These are phyloP conservation scores for Lipomyces starkeyi DNA, from an alignment of 805 yeast species.

Conservation along the genomic window DNA sequence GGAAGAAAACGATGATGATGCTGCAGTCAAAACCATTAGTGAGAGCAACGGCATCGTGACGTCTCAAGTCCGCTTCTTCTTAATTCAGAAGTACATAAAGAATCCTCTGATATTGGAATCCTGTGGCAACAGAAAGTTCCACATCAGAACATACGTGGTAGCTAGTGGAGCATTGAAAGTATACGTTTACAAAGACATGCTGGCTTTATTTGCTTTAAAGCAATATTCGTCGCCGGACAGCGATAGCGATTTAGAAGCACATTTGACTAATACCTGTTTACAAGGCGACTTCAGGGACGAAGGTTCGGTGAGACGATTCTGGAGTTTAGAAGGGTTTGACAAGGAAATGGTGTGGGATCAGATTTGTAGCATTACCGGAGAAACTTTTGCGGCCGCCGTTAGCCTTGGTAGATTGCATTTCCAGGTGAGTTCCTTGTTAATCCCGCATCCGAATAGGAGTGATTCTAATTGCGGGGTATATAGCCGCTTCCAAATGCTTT, in stretches of 20 bases:
- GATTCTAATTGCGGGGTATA: neutral
- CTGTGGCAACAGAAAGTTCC: slow-evolving; percentile 78
- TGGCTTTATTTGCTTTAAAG: slow-evolving; percentile 77
- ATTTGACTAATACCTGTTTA: slow-evolving; percentile 91
- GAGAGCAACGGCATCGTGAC: slow-evolving; percentile 71
- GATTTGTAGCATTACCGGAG: slow-evolving; percentile 67
- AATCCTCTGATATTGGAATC: slow-evolving; percentile 69
- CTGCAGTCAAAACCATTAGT: slow-evolving; percentile 55
- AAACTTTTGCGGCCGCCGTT: slow-evolving; percentile 79
- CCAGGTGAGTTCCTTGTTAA: slow-evolving; percentile 47
- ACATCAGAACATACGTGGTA: slow-evolving; percentile 82
- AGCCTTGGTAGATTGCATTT: slow-evolving; percentile 84
- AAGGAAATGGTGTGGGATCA: slow-evolving; percentile 54
- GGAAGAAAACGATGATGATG: slow-evolving; percentile 52
- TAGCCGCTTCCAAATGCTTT: slow-evolving; percentile 75
- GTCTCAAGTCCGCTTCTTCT: slow-evolving; percentile 87
- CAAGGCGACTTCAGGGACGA: slow-evolving; percentile 58
- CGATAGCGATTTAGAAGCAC: slow-evolving; percentile 65
- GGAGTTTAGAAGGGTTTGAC: slow-evolving; percentile 48
- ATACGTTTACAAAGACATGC: slow-evolving; percentile 77
- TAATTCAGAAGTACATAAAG: slow-evolving; percentile 79
- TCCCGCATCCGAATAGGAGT: neutral
- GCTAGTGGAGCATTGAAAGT: slow-evolving; percentile 77
- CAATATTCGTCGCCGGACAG: slow-evolving; percentile 52
- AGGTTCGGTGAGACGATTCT: slow-evolving; percentile 67